These are phyloP conservation scores for Papiliotrema terrestris DNA, from an alignment of 1,284 basidiomycete species.

Conservation along the genomic window DNA sequence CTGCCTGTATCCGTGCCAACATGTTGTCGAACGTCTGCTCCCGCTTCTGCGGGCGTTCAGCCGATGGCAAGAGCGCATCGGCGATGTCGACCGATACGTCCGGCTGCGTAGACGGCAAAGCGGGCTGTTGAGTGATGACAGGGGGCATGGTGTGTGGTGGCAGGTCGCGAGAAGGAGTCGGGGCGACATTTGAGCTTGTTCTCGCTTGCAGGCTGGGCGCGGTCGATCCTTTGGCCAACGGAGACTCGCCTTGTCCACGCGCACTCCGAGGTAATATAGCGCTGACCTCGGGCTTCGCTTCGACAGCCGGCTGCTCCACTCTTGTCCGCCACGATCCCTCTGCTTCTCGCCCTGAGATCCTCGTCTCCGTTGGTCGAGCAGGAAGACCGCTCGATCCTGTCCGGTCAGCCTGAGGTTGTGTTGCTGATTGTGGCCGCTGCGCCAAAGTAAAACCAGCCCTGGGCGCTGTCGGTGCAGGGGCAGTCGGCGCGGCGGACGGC, in stretches of 20 bases:
- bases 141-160: constrained; percentile 15
- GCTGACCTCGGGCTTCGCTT: too few species aligned
- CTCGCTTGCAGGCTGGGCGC: too few species aligned
- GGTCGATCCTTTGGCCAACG: too few species aligned
- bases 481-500: background rate
- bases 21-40: constrained; percentile 73
- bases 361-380: too few species aligned
- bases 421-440: background rate
- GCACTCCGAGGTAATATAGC: too few species aligned
- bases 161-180: too few species aligned
- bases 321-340: background rate
- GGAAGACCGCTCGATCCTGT: too few species aligned
- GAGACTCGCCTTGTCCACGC: too few species aligned
- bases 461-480: background rate
- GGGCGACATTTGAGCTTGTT: too few species aligned
- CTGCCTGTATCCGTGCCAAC: constrained; percentile 84
- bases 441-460: background rate
- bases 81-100: background rate
- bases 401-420: background rate
- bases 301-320: background rate
- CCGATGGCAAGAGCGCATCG: background rate
- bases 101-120: background rate
- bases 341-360: background rate
- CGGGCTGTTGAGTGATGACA: too few species aligned
- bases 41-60: constrained; percentile 35